A percentile compares a stretch with the other conserved stretches of the same genome.
These are phyloP conservation scores for Plenodomus lindquistii DNA, from an alignment of 2,329 filamentous ascomycete species.

Conservation along the genomic window DNA sequence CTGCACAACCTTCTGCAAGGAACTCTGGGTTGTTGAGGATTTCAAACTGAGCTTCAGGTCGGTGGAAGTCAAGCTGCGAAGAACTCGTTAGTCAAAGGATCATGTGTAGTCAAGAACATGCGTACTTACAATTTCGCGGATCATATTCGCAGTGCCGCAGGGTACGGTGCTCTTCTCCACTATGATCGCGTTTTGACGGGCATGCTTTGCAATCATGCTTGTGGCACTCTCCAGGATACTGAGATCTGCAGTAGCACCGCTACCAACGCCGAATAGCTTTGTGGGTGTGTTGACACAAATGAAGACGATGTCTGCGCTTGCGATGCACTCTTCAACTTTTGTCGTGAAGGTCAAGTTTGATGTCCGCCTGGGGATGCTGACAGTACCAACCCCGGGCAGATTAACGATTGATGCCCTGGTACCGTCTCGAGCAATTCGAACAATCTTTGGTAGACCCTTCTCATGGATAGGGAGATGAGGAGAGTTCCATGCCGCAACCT, in stretches of 20 bases:
- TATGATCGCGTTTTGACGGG: constrained; percentile 70
- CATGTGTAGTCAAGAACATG: not conserved
- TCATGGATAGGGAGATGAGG: constrained; percentile 75
- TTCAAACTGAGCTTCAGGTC: constrained; percentile 59
- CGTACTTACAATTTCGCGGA: constrained; percentile 67
- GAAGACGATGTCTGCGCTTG: constrained; percentile 72
- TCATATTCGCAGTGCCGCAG: constrained; percentile 71
- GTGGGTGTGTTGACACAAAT: constrained; percentile 81
- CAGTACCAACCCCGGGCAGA: constrained; percentile 4
- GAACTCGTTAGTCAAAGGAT: no score
- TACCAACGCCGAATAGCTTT: constrained; percentile 70
- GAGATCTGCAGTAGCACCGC: constrained; percentile 73
- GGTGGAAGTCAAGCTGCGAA: no score
- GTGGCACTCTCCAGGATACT: constrained; percentile 72
- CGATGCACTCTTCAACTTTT: constrained; percentile 64
- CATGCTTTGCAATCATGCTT: constrained; percentile 67
- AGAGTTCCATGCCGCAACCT: constrained; percentile 75
- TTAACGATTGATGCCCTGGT: not conserved
- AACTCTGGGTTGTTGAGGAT: constrained; percentile 84
- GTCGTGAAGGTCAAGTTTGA: constrained; percentile 77
- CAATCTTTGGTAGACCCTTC: constrained; percentile 69
- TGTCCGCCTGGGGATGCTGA: no score
- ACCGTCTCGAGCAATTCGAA: constrained; percentile 62
- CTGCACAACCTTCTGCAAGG: constrained; percentile 75
- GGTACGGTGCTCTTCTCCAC: constrained; percentile 84